Conservation (phyloP, 139 green algal species). For the Picochlorum costavermella region DNA sequence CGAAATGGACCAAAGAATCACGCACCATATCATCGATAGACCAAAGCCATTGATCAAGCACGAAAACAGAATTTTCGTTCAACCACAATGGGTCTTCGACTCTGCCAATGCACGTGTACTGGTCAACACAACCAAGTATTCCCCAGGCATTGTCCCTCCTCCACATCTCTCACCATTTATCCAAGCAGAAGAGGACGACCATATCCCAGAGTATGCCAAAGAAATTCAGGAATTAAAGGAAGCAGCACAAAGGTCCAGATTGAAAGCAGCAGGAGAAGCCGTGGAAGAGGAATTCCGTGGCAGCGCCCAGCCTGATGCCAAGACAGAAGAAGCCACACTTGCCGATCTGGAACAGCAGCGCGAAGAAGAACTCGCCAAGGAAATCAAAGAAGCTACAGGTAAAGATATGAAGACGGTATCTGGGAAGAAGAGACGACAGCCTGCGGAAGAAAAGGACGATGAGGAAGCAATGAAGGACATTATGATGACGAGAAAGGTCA, state of each 20-base stretch:
- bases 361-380: conserved; percentile 49
- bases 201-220: conserved; percentile 86
- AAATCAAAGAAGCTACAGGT: conserved; percentile 34
- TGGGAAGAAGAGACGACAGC: background rate
- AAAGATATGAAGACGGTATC: background rate
- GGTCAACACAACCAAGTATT: conserved; percentile 64
- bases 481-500: conserved; percentile 84
- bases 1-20: conserved; percentile 72
- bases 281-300: conserved; percentile 29
- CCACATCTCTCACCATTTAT: conserved; percentile 98
- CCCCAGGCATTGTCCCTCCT: conserved; percentile 64
- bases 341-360: conserved; percentile 44
- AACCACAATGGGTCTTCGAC: conserved; percentile 98
- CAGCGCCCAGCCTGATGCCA: conserved; percentile 22
- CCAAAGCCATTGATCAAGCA: background rate
- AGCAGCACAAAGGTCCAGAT: conserved; percentile 46
- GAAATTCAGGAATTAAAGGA: conserved; percentile 74
- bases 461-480: conserved; percentile 71
- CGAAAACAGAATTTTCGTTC: conserved; percentile 73
- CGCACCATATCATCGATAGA: conserved; percentile 64
- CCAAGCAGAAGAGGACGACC: conserved; percentile 81
- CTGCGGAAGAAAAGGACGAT: conserved; percentile 24
- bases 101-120: conserved; percentile 78
- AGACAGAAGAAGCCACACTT: conserved; percentile 3
- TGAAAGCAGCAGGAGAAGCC: conserved; percentile 31